These are phyloP conservation scores for Carallia pectinifolia DNA, from an alignment of 345 rosid genomes.

Conservation along the genomic window DNA sequence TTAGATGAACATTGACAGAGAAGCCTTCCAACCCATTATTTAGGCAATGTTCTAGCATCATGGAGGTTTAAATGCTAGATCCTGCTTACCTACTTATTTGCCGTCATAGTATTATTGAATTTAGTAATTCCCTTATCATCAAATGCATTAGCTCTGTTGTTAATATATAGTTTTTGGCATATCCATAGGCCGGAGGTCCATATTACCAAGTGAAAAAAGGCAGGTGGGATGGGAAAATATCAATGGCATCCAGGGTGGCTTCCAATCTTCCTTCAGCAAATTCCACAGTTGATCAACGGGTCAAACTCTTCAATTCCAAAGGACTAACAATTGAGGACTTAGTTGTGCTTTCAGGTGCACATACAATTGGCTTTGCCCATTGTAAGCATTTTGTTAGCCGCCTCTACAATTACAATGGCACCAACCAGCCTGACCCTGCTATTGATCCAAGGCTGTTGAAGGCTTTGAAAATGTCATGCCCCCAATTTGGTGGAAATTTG, in stretches of 20 bases:
- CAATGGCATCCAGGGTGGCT: slow-evolving; percentile 56
- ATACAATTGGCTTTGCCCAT: slow-evolving; percentile 85
- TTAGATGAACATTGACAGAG: too few species aligned
- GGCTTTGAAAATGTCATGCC: slow-evolving; percentile 72
- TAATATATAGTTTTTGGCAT: too few species aligned
- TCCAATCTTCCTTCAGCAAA: slow-evolving; percentile 56
- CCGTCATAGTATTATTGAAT: too few species aligned
- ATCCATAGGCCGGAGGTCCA: slow-evolving; percentile 66
- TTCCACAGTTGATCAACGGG: slow-evolving; percentile 62
- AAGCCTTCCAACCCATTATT: too few species aligned
- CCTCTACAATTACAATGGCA: slow-evolving; percentile 57
- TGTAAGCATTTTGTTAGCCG: slow-evolving; percentile 56
- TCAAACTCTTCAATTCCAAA: slow-evolving; percentile 67
- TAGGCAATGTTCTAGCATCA: too few species aligned
- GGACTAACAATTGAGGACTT: slow-evolving; percentile 61
- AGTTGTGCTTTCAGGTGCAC: slow-evolving; percentile 78
- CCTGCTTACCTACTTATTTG: too few species aligned
- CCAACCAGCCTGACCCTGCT: slow-evolving; percentile 54
- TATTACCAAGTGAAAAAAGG: slow-evolving; percentile 80
- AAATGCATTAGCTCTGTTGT: too few species aligned
- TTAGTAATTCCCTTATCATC: too few species aligned
- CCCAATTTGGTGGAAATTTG: slow-evolving; percentile 43
- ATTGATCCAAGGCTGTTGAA: slow-evolving; percentile 62
- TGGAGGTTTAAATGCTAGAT: too few species aligned
- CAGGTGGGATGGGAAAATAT: slow-evolving; percentile 71